Percentiles rank a stretch among this genome's conserved stretches.
Evolutionary conservation across 352 stramenopile species (phyloP).

Genomic region (Phytopythium delawarense): DNA sequence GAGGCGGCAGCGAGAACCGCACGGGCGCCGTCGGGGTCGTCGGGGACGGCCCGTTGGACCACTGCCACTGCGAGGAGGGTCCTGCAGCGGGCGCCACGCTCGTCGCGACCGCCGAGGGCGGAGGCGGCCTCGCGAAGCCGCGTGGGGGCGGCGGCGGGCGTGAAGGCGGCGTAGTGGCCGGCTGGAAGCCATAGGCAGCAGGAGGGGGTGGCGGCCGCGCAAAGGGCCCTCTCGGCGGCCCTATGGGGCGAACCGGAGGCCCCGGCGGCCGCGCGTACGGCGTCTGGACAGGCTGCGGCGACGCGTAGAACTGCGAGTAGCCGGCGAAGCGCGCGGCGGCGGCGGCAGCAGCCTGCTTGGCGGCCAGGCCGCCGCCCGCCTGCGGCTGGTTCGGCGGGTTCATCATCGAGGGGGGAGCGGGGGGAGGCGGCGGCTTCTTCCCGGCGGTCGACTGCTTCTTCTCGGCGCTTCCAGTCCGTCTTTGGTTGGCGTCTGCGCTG

Average conservation of each 20-base stretch:
- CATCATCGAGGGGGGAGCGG: constrained; percentile 18
- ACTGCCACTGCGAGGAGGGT: constrained; percentile 53
- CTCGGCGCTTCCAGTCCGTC: not conserved
- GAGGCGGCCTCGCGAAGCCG: constrained; percentile 26
- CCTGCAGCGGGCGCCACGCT: constrained; percentile 11
- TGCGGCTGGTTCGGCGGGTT: constrained; percentile 21
- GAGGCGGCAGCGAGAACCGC: constrained; percentile 35
- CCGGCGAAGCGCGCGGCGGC: constrained; percentile 50
- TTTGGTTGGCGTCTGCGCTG: not conserved
- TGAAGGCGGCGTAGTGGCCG: constrained; percentile 6
- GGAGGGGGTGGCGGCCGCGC: constrained; percentile 13
- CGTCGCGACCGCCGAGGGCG: constrained; percentile 22
- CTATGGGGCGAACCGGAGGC: constrained; percentile 17
- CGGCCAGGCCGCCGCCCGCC: constrained; percentile 16
- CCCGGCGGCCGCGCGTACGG: constrained; percentile 2
- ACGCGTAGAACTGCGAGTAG: constrained; percentile 65
- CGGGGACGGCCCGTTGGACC: constrained; percentile 43
- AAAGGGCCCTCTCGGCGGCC: constrained; percentile 13
- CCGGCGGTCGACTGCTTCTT: not conserved
- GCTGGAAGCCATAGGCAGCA: not conserved
- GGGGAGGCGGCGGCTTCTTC: not conserved
- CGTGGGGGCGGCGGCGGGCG: constrained; percentile 16
- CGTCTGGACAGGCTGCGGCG: constrained; percentile 8
- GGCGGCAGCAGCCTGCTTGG: constrained; percentile 30
- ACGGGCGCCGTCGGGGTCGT: constrained; percentile 32